These are phyloP conservation scores for Pelargonium nanum DNA, from an alignment of 345 rosid genomes.

Conservation along the genomic window DNA sequence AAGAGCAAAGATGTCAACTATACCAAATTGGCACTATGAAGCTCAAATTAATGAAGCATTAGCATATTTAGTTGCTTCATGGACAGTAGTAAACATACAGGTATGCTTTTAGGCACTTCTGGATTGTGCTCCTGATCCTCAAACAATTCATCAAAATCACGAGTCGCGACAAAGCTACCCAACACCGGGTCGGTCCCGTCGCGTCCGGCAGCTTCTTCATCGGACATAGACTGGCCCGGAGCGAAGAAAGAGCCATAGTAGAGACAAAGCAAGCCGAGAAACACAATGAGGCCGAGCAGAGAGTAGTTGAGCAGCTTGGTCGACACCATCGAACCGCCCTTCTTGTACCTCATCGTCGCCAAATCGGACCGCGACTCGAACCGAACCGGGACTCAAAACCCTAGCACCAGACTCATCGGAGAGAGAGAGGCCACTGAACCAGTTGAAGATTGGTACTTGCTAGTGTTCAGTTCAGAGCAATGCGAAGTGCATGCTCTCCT, in stretches of 20 bases:
- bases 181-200: slow-evolving; percentile 27
- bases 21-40: too few species aligned
- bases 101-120: slow-evolving; percentile 49
- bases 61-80: too few species aligned
- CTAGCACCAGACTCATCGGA: too few species aligned
- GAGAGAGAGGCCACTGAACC: too few species aligned
- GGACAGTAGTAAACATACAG: slow-evolving; percentile 37
- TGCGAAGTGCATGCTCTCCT: too few species aligned
- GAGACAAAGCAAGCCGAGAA: slow-evolving; percentile 62
- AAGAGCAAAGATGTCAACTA: too few species aligned
- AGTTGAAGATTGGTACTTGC: too few species aligned
- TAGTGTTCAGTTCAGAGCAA: too few species aligned
- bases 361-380: neutral
- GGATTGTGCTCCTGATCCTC: slow-evolving; percentile 24
- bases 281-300: slow-evolving; percentile 43
- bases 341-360: slow-evolving; percentile 43
- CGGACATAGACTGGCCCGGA: slow-evolving; percentile 56
- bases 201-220: slow-evolving; percentile 20
- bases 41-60: too few species aligned
- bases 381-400: too few species aligned
- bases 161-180: slow-evolving; percentile 15
- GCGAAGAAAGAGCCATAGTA: slow-evolving; percentile 69
- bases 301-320: slow-evolving; percentile 45
- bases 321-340: slow-evolving; percentile 31
- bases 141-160: slow-evolving; percentile 25